Base-by-base conservation (phyloP, 2,329 filamentous ascomycete genomes). In the Keithomyces neogunnii region DNA sequence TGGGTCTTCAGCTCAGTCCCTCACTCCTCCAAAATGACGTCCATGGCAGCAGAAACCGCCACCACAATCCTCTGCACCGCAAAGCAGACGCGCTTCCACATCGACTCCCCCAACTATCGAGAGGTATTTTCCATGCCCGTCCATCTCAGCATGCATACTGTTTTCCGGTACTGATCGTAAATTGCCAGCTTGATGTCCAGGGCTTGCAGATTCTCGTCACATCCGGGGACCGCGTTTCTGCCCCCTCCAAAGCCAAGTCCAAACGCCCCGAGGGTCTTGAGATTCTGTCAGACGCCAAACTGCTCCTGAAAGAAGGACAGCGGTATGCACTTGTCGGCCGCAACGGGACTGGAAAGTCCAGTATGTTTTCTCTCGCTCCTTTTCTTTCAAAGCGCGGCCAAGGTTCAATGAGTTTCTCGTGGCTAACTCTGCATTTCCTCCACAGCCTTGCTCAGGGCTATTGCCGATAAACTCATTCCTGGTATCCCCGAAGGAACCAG, bases 261-360 rank as follows among this genome's bases (percentile, higher is more conserved):
- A 76, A 61, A 65, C 73, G 63, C 44, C 56, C 61, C 9, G 70
- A 74, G 3, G 76, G 76, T 8, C 67, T 75, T n/a, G 88, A 93
- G 63, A 78, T 95, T 5, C 73, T 95, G 3, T 73, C 73, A 8
- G 81, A 86, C 63, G 86, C 85, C 1, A 83, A 82, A 51, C 69
- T 95, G 36, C 80, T 83, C 29, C 69, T 95, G 3, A 88, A 92
- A 57, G 80, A 83, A 47, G 85, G 86, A 0, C 75, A 82, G 45
- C 77, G 86, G 54, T 95, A 95, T 72, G 88, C 88, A 0, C 72
- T 95, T 2, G 74, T 92, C 26, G 89, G 89, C 0, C 77, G 87
- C 5, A 95, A 95, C 67, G 89, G 89, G 1, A 86, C 84, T 2
- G 89, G 89, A 5, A 95, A 95, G 63, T 91, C 87, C 3, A 92